Evolutionary conservation across 805 yeast genomes (phyloP).

Genomic region (Cyberlindnera xishuangbannaensis): DNA sequence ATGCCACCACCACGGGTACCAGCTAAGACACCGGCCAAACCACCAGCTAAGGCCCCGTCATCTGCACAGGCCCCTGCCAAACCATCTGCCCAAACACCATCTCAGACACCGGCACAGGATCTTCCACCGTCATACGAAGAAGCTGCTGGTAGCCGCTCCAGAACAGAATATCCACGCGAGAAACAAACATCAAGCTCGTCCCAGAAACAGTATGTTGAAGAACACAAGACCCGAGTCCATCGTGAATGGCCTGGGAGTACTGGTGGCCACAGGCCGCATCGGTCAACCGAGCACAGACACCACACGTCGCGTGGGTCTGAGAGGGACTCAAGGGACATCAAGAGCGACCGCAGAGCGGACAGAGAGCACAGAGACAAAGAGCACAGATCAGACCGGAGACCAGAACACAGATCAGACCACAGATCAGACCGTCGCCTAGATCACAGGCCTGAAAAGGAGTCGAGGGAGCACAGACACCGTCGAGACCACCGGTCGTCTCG

Average conservation of each 20-base stretch:
- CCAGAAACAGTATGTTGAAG: slow-evolving; percentile 11
- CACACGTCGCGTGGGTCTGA: neutral
- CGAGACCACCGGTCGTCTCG: slow-evolving; percentile 4
- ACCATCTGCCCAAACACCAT: slow-evolving; percentile 20
- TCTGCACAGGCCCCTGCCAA: slow-evolving; percentile 29
- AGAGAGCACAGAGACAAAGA: slow-evolving; percentile 13
- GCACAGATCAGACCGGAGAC: slow-evolving; percentile 13
- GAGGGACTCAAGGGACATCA: no score
- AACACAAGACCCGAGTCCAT: slow-evolving; percentile 17
- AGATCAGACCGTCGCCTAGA: slow-evolving; percentile 14
- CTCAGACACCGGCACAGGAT: slow-evolving; percentile 9
- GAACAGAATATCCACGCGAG: slow-evolving; percentile 49
- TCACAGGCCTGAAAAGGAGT: slow-evolving; percentile 7
- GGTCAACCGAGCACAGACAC: slow-evolving; percentile 4
- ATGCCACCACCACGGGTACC: slow-evolving; percentile 26
- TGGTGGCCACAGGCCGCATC: neutral
- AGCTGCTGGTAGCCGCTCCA: slow-evolving; percentile 46
- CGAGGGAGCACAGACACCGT: slow-evolving; percentile 2
- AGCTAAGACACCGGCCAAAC: slow-evolving; percentile 26
- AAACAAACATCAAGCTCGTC: slow-evolving; percentile 27
- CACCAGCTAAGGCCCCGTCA: no score
- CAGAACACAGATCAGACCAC: slow-evolving; percentile 18
- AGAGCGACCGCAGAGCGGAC: slow-evolving; percentile 8
- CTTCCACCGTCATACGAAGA: slow-evolving; percentile 70
- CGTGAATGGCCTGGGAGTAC: slow-evolving; percentile 14